Evolutionary conservation across 1,284 basidiomycete genomes (phyloP).

Genomic region (Cerioporus squamosus): DNA sequence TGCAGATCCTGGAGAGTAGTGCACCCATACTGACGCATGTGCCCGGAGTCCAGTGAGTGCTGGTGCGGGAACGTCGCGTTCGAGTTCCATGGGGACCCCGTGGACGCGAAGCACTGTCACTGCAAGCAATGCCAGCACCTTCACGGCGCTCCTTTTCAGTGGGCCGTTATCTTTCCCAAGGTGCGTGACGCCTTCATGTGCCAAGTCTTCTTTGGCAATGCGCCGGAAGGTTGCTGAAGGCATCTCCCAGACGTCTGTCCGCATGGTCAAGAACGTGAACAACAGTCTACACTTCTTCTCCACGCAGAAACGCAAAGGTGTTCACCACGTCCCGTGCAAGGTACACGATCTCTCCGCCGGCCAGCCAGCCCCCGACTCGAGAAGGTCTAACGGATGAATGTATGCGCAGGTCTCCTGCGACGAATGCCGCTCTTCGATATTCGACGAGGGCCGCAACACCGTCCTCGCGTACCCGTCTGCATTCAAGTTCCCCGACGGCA

Average conservation of each 20-base stretch:
- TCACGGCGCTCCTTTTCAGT: constrained; percentile 41
- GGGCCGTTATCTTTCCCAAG: constrained; percentile 41
- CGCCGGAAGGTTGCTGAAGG: not conserved
- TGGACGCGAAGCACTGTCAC: constrained; percentile 40
- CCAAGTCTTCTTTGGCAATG: too few species aligned
- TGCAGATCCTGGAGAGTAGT: too few species aligned
- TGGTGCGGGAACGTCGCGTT: constrained; percentile 39
- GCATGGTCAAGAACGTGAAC: constrained; percentile 33
- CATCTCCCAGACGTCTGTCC: constrained; percentile 33
- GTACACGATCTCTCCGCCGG: constrained; percentile 19
- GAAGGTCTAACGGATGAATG: not conserved
- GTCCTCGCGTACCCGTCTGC: constrained; percentile 38
- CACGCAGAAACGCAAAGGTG: constrained; percentile 26
- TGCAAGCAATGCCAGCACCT: constrained; percentile 37
- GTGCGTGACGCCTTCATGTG: too few species aligned
- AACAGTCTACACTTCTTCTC: constrained; percentile 40
- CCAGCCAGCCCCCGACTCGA: not conserved
- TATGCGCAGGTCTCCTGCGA: constrained; percentile 25
- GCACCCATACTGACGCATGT: too few species aligned
- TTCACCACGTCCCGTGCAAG: constrained; percentile 39
- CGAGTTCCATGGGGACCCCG: constrained; percentile 38
- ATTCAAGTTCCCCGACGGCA: constrained; percentile 34
- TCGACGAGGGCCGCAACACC: constrained; percentile 40
- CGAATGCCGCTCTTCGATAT: constrained; percentile 38
- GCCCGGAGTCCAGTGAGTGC: constrained; percentile 35